Evolutionary conservation across 1,284 basidiomycete genomes (phyloP).

Genomic region (Pseudozyma thailandica): DNA sequence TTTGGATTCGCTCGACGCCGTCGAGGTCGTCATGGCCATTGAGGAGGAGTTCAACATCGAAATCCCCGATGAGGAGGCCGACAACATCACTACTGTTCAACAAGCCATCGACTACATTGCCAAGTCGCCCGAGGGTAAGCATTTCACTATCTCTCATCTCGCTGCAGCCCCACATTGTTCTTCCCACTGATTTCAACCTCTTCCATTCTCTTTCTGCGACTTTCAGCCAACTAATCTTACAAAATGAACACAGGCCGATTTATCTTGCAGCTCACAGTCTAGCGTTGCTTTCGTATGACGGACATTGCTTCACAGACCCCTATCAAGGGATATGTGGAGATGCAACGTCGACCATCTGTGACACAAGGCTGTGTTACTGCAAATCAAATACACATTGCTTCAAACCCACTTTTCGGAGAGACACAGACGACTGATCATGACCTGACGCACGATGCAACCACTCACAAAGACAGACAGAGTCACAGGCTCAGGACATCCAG

Average conservation of each 20-base stretch:
- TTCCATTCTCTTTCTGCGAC: background rate
- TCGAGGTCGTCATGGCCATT: constrained; percentile 99
- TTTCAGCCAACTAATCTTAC: constrained; percentile 8
- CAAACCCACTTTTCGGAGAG: background rate
- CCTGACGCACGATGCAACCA: no score
- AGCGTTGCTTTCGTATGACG: no score
- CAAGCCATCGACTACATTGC: constrained; percentile 98
- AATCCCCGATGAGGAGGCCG: constrained; percentile 98
- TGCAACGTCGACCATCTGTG: background rate
- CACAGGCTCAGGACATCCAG: no score
- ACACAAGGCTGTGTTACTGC: background rate
- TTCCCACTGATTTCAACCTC: background rate
- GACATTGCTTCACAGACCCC: no score
- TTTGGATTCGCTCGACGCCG: constrained; percentile 94
- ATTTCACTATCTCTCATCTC: background rate
- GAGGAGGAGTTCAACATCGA: constrained; percentile 86
- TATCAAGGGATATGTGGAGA: no score
- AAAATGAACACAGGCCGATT: constrained; percentile 1
- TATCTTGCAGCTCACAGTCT: no score
- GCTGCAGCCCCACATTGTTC: background rate
- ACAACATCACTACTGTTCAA: constrained; percentile 92
- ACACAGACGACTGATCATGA: no score
- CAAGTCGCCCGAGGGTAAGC: constrained; percentile 83
- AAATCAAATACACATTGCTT: constrained; percentile 9
- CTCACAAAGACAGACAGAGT: no score